phyloP scores from a whole-genome alignment of 208 protist genomes.

The Acanthamoeba castellanii region DNA sequence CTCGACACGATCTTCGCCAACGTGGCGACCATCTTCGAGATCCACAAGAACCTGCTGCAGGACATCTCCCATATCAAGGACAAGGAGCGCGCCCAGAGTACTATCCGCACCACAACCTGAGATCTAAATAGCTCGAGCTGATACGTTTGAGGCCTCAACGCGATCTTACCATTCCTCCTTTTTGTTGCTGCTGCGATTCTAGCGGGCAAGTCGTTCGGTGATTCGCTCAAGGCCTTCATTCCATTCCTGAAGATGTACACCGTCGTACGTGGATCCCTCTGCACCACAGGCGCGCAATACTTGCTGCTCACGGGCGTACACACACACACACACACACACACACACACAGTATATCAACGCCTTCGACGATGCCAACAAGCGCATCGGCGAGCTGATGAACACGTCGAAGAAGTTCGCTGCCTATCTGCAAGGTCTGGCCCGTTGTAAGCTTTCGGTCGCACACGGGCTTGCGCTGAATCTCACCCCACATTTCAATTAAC shows the following conservation, averaged over 20 bases:
- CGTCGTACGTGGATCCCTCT: background rate
- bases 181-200: background rate
- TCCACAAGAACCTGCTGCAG: background rate
- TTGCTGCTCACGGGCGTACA: background rate
- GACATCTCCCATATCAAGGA: background rate
- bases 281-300: background rate
- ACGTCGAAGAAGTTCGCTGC: background rate
- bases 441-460: no score
- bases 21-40: background rate
- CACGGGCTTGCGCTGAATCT: no score
- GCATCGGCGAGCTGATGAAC: background rate
- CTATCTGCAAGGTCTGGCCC: background rate
- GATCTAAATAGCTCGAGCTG: background rate
- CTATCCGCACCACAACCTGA: no score
- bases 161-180: background rate
- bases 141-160: background rate
- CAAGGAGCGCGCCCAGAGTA: background rate
- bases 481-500: no score
- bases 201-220: background rate
- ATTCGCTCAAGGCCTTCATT: background rate
- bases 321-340: background rate
- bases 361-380: slow-evolving; percentile 16
- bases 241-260: slow-evolving; percentile 51
- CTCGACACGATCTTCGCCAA: background rate
- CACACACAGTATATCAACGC: background rate